A percentile compares a stretch with the other conserved stretches of the same genome.
These are phyloP conservation scores for Xanthoconium stramineum DNA, from an alignment of 768 basidiomycete species.

Conservation along the genomic window DNA sequence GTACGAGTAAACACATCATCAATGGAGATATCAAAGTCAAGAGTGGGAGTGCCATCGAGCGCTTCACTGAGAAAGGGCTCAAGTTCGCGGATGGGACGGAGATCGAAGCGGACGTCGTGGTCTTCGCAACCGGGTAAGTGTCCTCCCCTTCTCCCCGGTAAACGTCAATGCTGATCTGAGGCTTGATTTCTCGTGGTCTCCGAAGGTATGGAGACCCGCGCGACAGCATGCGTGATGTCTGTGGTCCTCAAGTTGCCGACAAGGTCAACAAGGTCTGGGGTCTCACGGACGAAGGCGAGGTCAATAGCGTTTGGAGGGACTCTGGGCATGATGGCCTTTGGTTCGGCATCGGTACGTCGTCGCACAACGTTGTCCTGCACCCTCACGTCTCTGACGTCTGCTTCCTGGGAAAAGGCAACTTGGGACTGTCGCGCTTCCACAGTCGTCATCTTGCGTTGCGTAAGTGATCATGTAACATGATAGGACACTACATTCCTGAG, in stretches of 20 bases:
- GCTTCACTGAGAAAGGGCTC: conserved; percentile 33
- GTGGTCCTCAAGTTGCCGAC: conserved; percentile 43
- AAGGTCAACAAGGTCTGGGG: conserved; percentile 58
- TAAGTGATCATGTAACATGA: conserved; percentile 13
- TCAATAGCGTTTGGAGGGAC: conserved; percentile 37
- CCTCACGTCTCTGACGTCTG: neutral
- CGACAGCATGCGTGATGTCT: conserved; percentile 39
- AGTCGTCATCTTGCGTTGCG: conserved; percentile 31
- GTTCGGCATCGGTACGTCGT: conserved; percentile 27
- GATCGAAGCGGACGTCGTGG: conserved; percentile 31
- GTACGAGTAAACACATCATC: conserved; percentile 42
- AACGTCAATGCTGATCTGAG: neutral
- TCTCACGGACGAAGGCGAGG: conserved; percentile 59
- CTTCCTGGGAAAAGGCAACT: conserved; percentile 16
- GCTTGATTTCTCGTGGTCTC: neutral
- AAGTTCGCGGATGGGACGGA: conserved; percentile 14
- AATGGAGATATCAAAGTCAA: conserved; percentile 52
- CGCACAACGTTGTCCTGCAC: neutral
- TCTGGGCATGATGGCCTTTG: conserved; percentile 36
- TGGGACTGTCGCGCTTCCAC: conserved; percentile 26
- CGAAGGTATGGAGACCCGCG: conserved; percentile 46
- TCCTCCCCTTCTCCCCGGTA: neutral
- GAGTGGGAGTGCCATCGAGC: conserved; percentile 34
- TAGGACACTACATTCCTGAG: neutral
- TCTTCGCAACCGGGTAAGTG: conserved; percentile 31